Evolutionary conservation across 495 filamentous ascomycete species (phyloP).

Genomic region (Penicillium lividum): DNA sequence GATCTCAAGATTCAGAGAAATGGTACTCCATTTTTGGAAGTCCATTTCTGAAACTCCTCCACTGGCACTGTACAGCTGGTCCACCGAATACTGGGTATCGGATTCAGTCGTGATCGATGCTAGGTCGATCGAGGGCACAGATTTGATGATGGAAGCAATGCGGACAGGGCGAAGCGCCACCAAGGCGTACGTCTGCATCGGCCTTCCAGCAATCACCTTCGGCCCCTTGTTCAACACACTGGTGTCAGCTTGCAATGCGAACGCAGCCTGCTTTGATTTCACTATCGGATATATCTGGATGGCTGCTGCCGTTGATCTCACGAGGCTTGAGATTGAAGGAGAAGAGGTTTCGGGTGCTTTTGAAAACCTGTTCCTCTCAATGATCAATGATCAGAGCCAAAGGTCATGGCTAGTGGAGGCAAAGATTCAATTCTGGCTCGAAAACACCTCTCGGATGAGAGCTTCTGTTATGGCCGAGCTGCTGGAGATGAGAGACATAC

Average conservation of each 20-base stretch:
- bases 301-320: constrained; percentile 4
- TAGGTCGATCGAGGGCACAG: constrained; percentile 6
- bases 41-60: background rate
- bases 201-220: constrained; percentile 6
- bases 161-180: constrained; percentile 4
- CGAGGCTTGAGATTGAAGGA: background rate
- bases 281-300: constrained; percentile 13
- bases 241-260: constrained; percentile 7
- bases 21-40: constrained; percentile 4
- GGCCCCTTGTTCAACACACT: constrained; percentile 15
- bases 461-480: background rate
- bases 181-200: constrained; percentile 7
- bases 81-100: constrained; percentile 10
- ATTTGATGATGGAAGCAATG: background rate
- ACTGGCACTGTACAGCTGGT: constrained; percentile 4
- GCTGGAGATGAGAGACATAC: background rate
- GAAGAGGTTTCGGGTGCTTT: background rate
- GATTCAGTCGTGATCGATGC: constrained; percentile 11
- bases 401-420: background rate
- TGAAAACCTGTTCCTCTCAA: background rate
- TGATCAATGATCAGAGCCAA: background rate
- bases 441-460: background rate
- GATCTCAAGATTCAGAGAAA: background rate
- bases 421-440: background rate
- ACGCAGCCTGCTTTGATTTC: constrained; percentile 9